Conservation (phyloP, 2,329 filamentous ascomycete species). For the Colletotrichum sp. region DNA sequence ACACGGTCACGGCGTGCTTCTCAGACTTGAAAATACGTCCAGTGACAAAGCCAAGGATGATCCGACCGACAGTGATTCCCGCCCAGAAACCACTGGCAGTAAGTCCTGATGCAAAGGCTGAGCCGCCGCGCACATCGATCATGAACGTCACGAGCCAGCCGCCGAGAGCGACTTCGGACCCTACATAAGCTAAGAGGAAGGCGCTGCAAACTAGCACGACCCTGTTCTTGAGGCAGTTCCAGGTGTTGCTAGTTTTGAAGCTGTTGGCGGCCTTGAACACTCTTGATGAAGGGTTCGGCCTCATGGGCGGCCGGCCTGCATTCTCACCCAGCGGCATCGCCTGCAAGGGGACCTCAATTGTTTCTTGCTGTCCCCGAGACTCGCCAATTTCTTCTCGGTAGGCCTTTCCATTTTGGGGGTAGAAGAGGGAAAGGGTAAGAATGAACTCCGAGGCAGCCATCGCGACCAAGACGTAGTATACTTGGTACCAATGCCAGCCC, state of each 20-base stretch:
- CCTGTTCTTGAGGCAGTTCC: constrained; percentile 53
- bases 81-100: constrained; percentile 84
- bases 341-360: not conserved
- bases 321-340: not conserved
- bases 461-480: constrained; percentile 72
- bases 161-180: constrained; percentile 75
- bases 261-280: constrained; percentile 31
- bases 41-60: constrained; percentile 79
- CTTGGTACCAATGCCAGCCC: constrained; percentile 70
- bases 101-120: constrained; percentile 74
- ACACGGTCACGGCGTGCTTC: not conserved
- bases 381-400: not conserved
- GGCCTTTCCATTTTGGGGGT: not conserved
- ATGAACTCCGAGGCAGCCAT: constrained; percentile 63
- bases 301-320: not conserved
- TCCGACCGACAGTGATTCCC: constrained; percentile 76
- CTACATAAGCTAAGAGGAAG: constrained; percentile 81
- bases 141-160: constrained; percentile 87
- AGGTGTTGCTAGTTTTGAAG: constrained; percentile 69
- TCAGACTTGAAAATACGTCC: constrained; percentile 50
- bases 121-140: constrained; percentile 73
- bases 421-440: constrained; percentile 46
- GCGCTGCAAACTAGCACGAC: constrained; percentile 72
- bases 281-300: not conserved
- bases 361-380: not conserved